Base-by-base conservation (phyloP, 345 rosid genomes). In the Pistacia vera region DNA sequence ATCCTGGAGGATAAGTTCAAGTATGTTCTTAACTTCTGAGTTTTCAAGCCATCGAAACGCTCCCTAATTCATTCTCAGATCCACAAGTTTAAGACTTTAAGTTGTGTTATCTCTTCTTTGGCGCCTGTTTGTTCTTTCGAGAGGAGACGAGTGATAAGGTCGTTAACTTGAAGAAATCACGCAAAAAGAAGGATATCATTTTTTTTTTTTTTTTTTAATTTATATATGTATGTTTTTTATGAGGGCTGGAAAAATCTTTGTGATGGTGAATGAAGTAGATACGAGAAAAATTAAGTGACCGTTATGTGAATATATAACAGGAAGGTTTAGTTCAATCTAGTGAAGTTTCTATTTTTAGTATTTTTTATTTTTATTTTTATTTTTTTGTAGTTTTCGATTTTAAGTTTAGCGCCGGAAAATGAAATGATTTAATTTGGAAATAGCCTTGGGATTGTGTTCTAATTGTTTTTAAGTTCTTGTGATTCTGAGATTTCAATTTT, bases 11-110 rank as follows among this genome's bases (percentile, higher is more conserved):
- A 63, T 48, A 55, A 55, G 51, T 55, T 44, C 20, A 63, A 61
- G 81, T 76, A 69, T 79, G 77, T 63, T 79, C 68, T 82, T 74
- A 30, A 69, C 79, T 75, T 84, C 49, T 66, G 61, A 74, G 71
- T 63, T 73, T 25, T 22, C 51, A 82, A 82, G 86, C 73, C 41
- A 80, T 80, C 80, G 86, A 14, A 80, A 74, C 68, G 11, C 86
- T 56, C 62, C 10, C 66, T 82, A n/a, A 13, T 46, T 54, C 18
- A 16, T 54, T 82, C 77, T 72, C 67, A 18, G 66, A 75, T 68
- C 80, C 57, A 57, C 13, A 66, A 73, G 18, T 49, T 9, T 7
- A 41, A 41, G 9, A 73, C 13, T 49, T 9, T 7, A 41, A 41
- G 9, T 41, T 41, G 46, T 5, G 46, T 11, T n/a, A 11, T 69